Evolutionary conservation across 371 early-diverging fungal genomes (phyloP), one percentile per base, ranked within the genome.

Genomic region (Apophysomyces sp.): DNA sequence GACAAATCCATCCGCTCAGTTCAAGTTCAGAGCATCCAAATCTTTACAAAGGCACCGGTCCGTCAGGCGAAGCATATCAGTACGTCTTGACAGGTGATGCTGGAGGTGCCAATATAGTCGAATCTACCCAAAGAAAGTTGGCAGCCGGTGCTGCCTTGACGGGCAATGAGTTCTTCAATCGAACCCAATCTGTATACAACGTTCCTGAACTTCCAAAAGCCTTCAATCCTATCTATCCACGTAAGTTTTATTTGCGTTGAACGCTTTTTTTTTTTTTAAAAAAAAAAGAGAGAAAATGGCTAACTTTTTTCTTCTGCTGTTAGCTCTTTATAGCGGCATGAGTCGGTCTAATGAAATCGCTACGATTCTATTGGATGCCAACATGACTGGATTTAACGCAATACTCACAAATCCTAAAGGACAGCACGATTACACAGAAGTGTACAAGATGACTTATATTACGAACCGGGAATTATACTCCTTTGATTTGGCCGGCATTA

Each of bases 141-240:
- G 68, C 68, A 8, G 51, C 55, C 4, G 80, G 77, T 8, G 74
- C 72, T 0, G 36, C 68, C 30, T 57, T 63, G 9, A 84, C 84
- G 6, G 80, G 82, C 49, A 81, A 81, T 44, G 82, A 84, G 41
- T 80, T 80, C 60, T 84, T 78, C 59, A 77, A 70, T 51, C 73
- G 82, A 41, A 62, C 71, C 4, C 67, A 68, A 36, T 74, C 80
- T 5, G 29, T 82, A 4, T 57, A 66, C 52, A 51, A 63, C 26
- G 63, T 84, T 24, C 82, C 84, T 26, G 67, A 63, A 4, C 68
- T 84, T 18, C 84, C 84, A 39, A 78, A 77, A 63, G 80, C 79
- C 2, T 84, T 58, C 52, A 58, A 74, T 36, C 74, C 77, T 13
- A 64, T 77, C 34, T 72, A 77, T 52, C 68, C 63, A 30, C 66